Evolutionary conservation across 768 basidiomycete species (phyloP).

Genomic region (Termitomyces sp.): DNA sequence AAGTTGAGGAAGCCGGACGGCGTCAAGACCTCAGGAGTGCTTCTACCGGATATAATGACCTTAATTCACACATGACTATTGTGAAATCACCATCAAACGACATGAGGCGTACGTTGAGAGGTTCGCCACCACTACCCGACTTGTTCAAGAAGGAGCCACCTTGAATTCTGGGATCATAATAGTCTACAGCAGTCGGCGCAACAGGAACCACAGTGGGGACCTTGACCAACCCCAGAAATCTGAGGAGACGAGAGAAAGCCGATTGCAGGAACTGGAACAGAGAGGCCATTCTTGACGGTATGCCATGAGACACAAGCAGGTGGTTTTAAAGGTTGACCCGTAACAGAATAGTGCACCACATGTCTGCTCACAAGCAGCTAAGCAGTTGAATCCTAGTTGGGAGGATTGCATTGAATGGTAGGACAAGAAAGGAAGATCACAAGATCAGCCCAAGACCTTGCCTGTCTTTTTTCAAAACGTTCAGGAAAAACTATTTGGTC

Average conservation of each 20-base stretch:
- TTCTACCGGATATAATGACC: constrained; percentile 54
- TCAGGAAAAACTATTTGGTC: background rate
- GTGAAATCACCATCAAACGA: background rate
- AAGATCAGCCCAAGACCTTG: background rate
- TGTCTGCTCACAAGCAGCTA: background rate
- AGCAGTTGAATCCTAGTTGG: constrained; percentile 1
- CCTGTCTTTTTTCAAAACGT: background rate
- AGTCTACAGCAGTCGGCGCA: constrained; percentile 9
- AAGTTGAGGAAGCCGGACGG: constrained; percentile 43
- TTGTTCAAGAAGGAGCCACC: constrained; percentile 20
- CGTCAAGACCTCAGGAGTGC: constrained; percentile 42
- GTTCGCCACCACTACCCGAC: constrained; percentile 20
- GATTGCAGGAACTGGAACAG: background rate
- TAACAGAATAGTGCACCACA: background rate
- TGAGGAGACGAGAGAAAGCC: background rate
- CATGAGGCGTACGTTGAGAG: constrained; percentile 22
- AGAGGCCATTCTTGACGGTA: constrained; percentile 1
- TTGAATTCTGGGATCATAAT: constrained; percentile 15
- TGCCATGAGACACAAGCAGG: background rate
- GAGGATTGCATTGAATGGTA: background rate
- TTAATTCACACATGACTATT: constrained; percentile 14
- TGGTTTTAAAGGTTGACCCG: background rate
- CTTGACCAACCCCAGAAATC: background rate
- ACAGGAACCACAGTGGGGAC: background rate
- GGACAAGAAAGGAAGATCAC: background rate